These are phyloP conservation scores for Lentinula sp. DNA, from an alignment of 768 basidiomycete genomes.

Conservation along the genomic window DNA sequence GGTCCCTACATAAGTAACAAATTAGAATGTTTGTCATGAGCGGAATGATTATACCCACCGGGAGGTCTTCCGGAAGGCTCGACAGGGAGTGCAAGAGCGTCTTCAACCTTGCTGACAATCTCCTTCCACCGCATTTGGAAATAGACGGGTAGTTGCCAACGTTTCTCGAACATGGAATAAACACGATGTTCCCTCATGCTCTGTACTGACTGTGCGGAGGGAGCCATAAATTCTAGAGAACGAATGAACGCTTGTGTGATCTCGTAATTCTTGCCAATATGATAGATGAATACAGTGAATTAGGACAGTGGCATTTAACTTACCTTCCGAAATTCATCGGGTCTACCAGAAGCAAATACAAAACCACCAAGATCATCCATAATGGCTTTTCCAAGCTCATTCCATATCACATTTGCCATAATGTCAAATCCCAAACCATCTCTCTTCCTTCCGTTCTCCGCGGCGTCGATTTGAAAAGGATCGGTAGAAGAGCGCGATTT, in stretches of 20 bases:
- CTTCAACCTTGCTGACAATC: constrained; percentile 74
- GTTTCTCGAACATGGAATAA: constrained; percentile 66
- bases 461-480: neutral
- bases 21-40: neutral
- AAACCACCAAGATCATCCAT: constrained; percentile 78
- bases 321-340: constrained; percentile 86
- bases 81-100: constrained; percentile 38
- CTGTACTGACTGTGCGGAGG: constrained; percentile 64
- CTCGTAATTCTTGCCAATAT: constrained; percentile 63
- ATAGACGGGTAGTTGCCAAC: constrained; percentile 97
- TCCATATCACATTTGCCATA: constrained; percentile 86
- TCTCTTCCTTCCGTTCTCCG: constrained; percentile 1
- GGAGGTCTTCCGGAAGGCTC: neutral
- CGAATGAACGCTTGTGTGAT: constrained; percentile 78
- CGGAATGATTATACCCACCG: neutral
- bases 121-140: constrained; percentile 98
- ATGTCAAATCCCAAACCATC: constrained; percentile 63
- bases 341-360: constrained; percentile 89
- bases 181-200: constrained; percentile 68
- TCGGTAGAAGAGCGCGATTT: constrained; percentile 28
- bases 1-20: neutral
- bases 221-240: constrained; percentile 77
- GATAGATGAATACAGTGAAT: constrained; percentile 1
- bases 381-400: constrained; percentile 72
- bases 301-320: constrained; percentile 11